Evolutionary conservation across 139 green algal species (phyloP).

Genomic region (Volvox africanus): DNA sequence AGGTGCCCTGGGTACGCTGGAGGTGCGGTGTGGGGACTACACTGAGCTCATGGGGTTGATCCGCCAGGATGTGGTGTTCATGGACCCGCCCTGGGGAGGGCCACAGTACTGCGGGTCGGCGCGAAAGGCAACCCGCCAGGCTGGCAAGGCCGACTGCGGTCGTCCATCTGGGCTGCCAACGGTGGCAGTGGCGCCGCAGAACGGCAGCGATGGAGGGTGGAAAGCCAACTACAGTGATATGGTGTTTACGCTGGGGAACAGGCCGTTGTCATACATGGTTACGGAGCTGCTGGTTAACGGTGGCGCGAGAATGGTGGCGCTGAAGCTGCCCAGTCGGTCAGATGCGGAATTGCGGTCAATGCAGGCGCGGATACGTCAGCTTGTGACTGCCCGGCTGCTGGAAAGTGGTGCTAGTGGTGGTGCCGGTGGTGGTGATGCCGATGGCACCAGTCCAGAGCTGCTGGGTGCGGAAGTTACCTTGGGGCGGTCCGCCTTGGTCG

Average conservation of each 20-base stretch:
- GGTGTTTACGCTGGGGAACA: not conserved
- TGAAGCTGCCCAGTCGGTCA: conserved; percentile 30
- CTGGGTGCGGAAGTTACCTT: conserved; percentile 32
- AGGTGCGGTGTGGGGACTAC: conserved; percentile 43
- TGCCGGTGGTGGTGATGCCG: not conserved
- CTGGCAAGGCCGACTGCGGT: not conserved
- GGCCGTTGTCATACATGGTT: conserved; percentile 14
- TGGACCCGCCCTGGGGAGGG: conserved; percentile 52
- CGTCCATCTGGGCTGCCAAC: not conserved
- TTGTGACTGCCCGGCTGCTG: not conserved
- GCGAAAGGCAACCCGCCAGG: too few species aligned
- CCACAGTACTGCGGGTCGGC: conserved; percentile 24
- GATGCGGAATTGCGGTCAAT: conserved; percentile 9
- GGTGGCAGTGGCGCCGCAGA: too few species aligned
- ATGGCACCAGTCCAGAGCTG: not conserved
- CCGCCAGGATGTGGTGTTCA: conserved; percentile 42
- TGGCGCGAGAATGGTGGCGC: conserved; percentile 7
- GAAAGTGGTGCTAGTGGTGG: not conserved
- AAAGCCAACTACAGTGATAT: not conserved
- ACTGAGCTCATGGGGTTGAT: not conserved
- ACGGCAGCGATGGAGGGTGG: too few species aligned
- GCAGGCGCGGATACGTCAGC: conserved; percentile 23
- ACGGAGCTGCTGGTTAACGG: not conserved
- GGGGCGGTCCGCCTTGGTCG: conserved; percentile 14
- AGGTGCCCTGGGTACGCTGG: not conserved